A percentile compares a stretch with the other conserved stretches of the same genome.
phyloP scores from a whole-genome alignment of 768 basidiomycete genomes.

The button mushroom (Agaricus bisporus) region DNA sequence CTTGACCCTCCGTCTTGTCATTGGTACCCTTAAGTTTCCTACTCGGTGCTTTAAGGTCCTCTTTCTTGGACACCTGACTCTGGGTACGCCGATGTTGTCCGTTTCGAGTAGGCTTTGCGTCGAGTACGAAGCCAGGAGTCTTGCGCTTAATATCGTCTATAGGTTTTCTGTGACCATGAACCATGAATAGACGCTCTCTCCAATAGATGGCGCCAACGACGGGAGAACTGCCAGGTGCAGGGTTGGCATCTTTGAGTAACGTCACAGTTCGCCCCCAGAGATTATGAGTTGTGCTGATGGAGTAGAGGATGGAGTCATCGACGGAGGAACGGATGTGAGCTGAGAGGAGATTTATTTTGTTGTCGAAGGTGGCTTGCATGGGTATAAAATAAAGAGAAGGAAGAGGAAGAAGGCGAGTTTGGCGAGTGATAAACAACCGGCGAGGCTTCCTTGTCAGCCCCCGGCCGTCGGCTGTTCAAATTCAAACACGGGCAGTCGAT shows the following conservation, averaged over 20 bases:
- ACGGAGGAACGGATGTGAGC: conserved; percentile 35
- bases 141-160: conserved; percentile 35
- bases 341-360: conserved; percentile 42
- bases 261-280: conserved; percentile 38
- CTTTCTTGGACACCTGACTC: not conserved
- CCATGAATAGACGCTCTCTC: conserved; percentile 42
- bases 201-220: conserved; percentile 45
- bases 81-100: not conserved
- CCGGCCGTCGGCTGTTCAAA: too few species aligned
- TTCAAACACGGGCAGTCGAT: too few species aligned
- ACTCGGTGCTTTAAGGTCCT: not conserved
- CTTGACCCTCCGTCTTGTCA: not conserved
- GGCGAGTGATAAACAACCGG: not conserved
- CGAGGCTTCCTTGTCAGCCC: not conserved
- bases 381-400: not conserved
- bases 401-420: not conserved
- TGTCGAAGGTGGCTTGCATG: conserved; percentile 50
- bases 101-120: conserved; percentile 14
- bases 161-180: conserved; percentile 33
- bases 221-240: conserved; percentile 23
- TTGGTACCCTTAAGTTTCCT: not conserved
- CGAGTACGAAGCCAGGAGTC: conserved; percentile 30
- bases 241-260: conserved; percentile 42
- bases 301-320: conserved; percentile 40
- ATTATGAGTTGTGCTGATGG: conserved; percentile 36